Percentiles rank a stretch among this genome's conserved stretches.
phyloP scores from a whole-genome alignment of 2,329 filamentous ascomycete genomes.

The Alternaria ventricosa region DNA sequence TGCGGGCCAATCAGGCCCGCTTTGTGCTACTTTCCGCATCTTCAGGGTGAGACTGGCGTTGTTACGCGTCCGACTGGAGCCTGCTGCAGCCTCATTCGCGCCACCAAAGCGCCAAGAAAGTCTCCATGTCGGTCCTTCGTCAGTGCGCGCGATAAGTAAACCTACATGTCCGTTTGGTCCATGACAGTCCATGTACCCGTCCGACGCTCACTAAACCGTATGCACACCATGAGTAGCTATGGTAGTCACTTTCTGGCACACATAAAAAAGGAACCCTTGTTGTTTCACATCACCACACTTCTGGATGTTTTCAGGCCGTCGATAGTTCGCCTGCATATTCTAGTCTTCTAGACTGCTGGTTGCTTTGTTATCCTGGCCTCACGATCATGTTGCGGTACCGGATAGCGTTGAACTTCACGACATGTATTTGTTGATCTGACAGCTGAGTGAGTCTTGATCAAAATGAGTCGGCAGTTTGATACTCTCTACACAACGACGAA shows the following conservation, averaged over 20 bases:
- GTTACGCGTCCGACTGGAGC: conserved; percentile 32
- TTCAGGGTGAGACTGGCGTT: conserved; percentile 22
- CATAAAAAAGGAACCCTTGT: background rate
- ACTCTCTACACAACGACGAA: no score
- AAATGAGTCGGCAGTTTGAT: no score
- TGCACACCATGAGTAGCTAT: background rate
- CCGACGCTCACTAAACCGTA: background rate
- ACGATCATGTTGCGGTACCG: background rate
- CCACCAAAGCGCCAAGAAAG: conserved; percentile 21
- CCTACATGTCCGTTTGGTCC: background rate
- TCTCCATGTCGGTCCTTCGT: conserved; percentile 5
- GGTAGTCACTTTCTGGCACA: background rate
- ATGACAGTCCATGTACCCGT: background rate
- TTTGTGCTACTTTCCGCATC: conserved; percentile 14
- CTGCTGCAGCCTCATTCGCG: conserved; percentile 30
- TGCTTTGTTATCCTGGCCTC: background rate
- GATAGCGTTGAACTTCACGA: background rate
- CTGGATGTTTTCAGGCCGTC: background rate
- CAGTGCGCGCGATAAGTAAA: conserved; percentile 4
- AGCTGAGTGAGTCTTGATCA: no score
- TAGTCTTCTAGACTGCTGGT: background rate
- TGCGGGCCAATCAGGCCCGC: conserved; percentile 13
- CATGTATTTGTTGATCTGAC: no score
- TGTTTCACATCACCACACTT: background rate
- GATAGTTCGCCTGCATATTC: background rate